phyloP scores from a whole-genome alignment of 2,329 filamentous ascomycete species.

The Gnomoniopsis sp. region DNA sequence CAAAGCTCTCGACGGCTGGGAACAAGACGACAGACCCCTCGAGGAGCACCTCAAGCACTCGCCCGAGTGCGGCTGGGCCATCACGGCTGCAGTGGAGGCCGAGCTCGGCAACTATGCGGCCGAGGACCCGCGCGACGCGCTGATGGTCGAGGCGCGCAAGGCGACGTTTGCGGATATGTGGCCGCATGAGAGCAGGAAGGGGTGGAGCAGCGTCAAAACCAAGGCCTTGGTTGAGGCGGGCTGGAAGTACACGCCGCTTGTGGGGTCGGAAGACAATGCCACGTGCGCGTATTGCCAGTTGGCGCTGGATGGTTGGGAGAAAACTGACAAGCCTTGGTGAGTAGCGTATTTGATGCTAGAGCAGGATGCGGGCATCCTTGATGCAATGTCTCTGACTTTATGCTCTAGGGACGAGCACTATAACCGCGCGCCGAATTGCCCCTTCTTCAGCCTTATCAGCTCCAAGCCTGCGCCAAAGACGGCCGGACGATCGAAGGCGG shows the following conservation, averaged over 20 bases:
- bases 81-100: constrained; percentile 61
- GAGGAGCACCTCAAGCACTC: constrained; percentile 84
- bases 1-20: constrained; percentile 87
- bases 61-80: constrained; percentile 81
- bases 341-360: constrained; percentile 29
- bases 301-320: constrained; percentile 92
- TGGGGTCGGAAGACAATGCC: constrained; percentile 82
- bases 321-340: constrained; percentile 81
- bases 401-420: constrained; percentile 74
- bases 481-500: constrained; percentile 49
- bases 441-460: constrained; percentile 72
- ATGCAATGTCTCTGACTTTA: constrained; percentile 26
- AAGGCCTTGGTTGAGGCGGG: constrained; percentile 90
- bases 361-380: not conserved
- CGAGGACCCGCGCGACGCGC: constrained; percentile 69
- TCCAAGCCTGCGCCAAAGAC: constrained; percentile 56
- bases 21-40: constrained; percentile 77
- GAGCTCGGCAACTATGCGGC: constrained; percentile 59
- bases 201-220: constrained; percentile 77
- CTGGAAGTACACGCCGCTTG: constrained; percentile 87
- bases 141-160: constrained; percentile 73
- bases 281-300: constrained; percentile 89
- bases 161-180: constrained; percentile 81
- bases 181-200: constrained; percentile 85
- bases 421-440: constrained; percentile 72